Percentiles rank a stretch among this genome's conserved stretches.
Evolutionary conservation across 1,284 basidiomycete genomes (phyloP).

Genomic region (Trichosporon ovoides): DNA sequence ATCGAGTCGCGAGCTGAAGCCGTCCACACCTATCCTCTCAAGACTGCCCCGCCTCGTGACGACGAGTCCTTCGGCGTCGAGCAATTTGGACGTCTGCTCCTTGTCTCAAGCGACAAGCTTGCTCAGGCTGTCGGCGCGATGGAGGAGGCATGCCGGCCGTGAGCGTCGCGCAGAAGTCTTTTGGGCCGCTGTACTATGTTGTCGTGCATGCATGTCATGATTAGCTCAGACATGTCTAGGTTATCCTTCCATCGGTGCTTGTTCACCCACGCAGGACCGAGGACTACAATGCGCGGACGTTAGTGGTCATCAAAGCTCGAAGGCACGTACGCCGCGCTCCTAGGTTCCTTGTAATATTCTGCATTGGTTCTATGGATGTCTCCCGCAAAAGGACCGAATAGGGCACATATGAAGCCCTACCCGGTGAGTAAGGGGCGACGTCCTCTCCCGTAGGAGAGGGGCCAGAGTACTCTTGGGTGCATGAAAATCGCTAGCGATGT

Average conservation of each 20-base stretch:
- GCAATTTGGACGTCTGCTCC: slow-evolving; percentile 66
- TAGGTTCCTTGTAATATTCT: neutral
- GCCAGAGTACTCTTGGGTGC: slow-evolving; percentile 19
- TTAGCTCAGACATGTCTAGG: no score
- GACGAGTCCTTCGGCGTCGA: slow-evolving; percentile 75
- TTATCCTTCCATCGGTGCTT: no score
- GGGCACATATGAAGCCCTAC: slow-evolving; percentile 14
- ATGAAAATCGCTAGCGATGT: slow-evolving; percentile 24
- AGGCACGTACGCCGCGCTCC: no score
- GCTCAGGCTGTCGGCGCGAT: slow-evolving; percentile 43
- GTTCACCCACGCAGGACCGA: no score
- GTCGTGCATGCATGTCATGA: no score
- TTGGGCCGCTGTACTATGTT: neutral
- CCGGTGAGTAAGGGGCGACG: slow-evolving; percentile 22
- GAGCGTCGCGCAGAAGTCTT: neutral
- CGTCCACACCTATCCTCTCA: slow-evolving; percentile 62
- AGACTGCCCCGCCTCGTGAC: slow-evolving; percentile 59
- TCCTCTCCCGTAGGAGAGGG: slow-evolving; percentile 15
- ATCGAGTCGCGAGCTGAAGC: slow-evolving; percentile 64
- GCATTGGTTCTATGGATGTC: slow-evolving; percentile 6
- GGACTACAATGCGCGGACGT: no score
- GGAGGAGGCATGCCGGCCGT: slow-evolving; percentile 37
- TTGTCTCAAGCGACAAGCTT: slow-evolving; percentile 53
- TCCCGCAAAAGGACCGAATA: slow-evolving; percentile 11
- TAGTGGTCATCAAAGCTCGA: no score